These are phyloP conservation scores for Cryptococcus maquisensis DNA, from an alignment of 1,284 basidiomycete species.

Conservation along the genomic window DNA sequence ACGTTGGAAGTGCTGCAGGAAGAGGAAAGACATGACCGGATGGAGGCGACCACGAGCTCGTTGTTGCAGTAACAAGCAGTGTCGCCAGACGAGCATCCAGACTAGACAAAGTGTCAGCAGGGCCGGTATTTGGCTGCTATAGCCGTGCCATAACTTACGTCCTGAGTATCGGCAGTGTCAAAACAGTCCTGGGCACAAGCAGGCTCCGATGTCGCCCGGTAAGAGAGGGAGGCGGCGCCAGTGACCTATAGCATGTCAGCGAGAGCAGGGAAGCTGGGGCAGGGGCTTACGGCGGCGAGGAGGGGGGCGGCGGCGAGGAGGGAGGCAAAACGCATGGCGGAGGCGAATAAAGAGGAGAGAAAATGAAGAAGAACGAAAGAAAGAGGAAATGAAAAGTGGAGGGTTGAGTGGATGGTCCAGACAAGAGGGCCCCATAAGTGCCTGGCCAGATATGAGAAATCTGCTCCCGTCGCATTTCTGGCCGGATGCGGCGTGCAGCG, in stretches of 20 bases:
- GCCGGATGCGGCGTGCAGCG: background rate
- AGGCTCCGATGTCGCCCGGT: conserved; percentile 3
- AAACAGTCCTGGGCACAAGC: conserved; percentile 16
- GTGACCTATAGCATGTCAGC: background rate
- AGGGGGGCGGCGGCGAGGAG: conserved; percentile 10
- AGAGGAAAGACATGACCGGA: conserved; percentile 15
- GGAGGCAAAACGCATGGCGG: conserved; percentile 13
- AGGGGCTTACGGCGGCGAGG: conserved; percentile 1
- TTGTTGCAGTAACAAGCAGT: conserved; percentile 18
- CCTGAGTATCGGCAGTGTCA: conserved; percentile 7
- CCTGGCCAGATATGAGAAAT: too few species aligned
- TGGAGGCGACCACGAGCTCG: conserved; percentile 7
- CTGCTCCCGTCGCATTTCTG: background rate
- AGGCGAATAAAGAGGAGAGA: too few species aligned
- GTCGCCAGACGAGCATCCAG: conserved; percentile 12
- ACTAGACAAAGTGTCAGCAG: background rate
- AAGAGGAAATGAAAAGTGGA: background rate
- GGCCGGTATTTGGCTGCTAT: background rate
- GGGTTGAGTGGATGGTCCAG: background rate
- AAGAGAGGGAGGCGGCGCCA: background rate
- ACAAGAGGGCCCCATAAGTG: too few species aligned
- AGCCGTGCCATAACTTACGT: conserved; percentile 3
- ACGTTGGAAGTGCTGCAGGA: conserved; percentile 13
- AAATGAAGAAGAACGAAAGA: background rate
- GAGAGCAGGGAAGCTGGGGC: background rate